Evolutionary conservation across 176 grass and related monocot genomes (phyloP), one percentile per base, ranked within the genome.

Genomic region (Pontederia crassipes): DNA sequence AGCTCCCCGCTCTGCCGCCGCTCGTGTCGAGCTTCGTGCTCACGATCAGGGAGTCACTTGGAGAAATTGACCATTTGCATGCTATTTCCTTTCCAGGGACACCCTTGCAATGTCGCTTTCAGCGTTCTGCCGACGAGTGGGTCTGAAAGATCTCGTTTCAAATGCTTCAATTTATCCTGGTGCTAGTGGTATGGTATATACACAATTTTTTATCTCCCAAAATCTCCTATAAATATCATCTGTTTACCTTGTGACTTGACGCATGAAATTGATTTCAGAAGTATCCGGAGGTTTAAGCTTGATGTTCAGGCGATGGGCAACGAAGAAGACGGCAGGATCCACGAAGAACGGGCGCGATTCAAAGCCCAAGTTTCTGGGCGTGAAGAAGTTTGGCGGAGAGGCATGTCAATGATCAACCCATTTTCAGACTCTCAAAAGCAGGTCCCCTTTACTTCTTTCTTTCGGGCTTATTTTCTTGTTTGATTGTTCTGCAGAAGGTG

Each of bases 351-450:
- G 90, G 0, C 83, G 83, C 0, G 86, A 95, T 12, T 95, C 86
- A 20, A 89, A 89, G 11, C 90, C 90, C 0, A 95, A 95, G 46
- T 81, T 89, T 65, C 52, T 95, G 32, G 90, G 90, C 73, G 90
- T 89, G 15, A 95, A 95, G 80, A 95, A 95, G 52, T 95, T 89
- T 50, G 90, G 90, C 8, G 90, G 86, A 72, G 90, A 89, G 83
- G 86, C 84, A 81, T 8, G 0, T 11, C 16, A 49, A 12, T 14
- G 16, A 26, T 48, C 20, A 6, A 20, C 47, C 24, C 10, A 12
- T 53, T 16, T 24, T 24, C 20, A 15, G 11, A 24, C 4, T 45
- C 28, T 40, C 10, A 8, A 1, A 14, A 8, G 8, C 14, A 27
- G 12, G 24, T 64, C 12, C 2, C 12, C 8, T 18, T 6, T 24